A percentile compares a stretch with the other conserved stretches of the same genome.
These are phyloP conservation scores for Casuarina glauca DNA, from an alignment of 306 rosid species.

Conservation along the genomic window DNA sequence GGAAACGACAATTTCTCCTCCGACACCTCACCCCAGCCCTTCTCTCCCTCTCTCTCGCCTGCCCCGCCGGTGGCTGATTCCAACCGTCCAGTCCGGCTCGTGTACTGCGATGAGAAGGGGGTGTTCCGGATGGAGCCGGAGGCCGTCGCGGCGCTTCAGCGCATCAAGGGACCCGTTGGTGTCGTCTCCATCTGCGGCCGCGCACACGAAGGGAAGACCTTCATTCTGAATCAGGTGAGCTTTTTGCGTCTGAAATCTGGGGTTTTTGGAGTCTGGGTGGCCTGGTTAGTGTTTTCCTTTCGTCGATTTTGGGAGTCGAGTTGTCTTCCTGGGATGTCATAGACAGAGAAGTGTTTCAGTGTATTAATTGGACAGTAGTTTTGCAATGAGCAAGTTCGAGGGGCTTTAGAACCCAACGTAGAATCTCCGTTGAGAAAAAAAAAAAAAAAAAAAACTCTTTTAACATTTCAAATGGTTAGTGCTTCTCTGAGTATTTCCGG, in stretches of 20 bases:
- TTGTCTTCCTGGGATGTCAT: too few species aligned
- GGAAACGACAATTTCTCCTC: slow-evolving; percentile 45
- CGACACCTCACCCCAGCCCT: slow-evolving; percentile 47
- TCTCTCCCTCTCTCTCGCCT: slow-evolving; percentile 26
- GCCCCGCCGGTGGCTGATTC: slow-evolving; percentile 68
- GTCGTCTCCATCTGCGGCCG: slow-evolving; percentile 93
- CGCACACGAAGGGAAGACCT: slow-evolving; percentile 97
- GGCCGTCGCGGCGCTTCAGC: slow-evolving; percentile 87
- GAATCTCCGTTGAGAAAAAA: too few species aligned
- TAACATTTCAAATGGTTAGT: too few species aligned
- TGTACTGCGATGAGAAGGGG: slow-evolving; percentile 86
- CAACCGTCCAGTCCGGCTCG: slow-evolving; percentile 77
- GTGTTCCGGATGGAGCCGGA: slow-evolving; percentile 95
- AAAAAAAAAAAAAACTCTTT: too few species aligned
- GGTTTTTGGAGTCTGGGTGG: not conserved
- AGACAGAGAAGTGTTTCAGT: too few species aligned
- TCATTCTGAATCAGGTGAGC: slow-evolving; percentile 75
- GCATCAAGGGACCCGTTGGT: slow-evolving; percentile 89
- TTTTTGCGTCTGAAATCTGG: slow-evolving; percentile 19
- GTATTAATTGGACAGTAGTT: too few species aligned
- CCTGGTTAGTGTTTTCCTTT: not conserved
- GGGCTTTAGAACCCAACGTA: too few species aligned
- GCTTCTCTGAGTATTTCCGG: too few species aligned
- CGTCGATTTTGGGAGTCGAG: too few species aligned
- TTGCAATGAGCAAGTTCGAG: too few species aligned